Base-by-base conservation (phyloP, 306 rosid genomes). In the Cucurbita pepo region DNA sequence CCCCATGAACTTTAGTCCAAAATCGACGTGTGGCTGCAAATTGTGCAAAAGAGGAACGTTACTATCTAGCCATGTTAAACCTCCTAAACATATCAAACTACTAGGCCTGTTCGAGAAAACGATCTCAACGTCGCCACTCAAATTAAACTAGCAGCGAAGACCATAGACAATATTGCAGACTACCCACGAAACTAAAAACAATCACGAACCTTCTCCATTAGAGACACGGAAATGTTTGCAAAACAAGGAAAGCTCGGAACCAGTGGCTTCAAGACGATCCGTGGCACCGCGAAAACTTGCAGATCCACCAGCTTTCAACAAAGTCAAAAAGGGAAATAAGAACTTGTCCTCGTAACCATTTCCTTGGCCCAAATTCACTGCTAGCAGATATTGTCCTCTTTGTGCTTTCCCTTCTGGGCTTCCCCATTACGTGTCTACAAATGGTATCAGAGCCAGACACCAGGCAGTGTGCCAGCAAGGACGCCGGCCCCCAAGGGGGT, bases 201-300 rank as follows among this genome's bases (percentile, higher is more conserved):
- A 50, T 69, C 59, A 63, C 81, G 58, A 80, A 94, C 99, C 90
- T 90, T 94, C 76, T 94, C 96, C 99, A 91, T 79, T 87, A 94
- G 84, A 51, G 99, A 94, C 6, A 88, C 83, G 37, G 81, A 86
- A 66, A 89, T 81, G 82, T 85, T 87, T 38, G 91, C 85, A 78
- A 94, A 94, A 79, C 99, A 94, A 44, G 97, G 99, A 75, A 94
- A 80, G 61, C 95, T 82, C 38, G 99, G 95, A 52, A 94, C 97
- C 56, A 94, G 82, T 56, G 99, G 99, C 79, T 86, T 91, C 84
- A 94, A 81, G 75, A 86, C 25, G 60, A 91, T 72, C 69, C 97
- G 88, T 0, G 89, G 89, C 15, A 81, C 22, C 0, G 79, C 85
- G 82, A 85, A 88, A 69, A 89, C 50, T 83, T 94, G 99, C 44